These are phyloP conservation scores for Metarhizium brunneum DNA, from an alignment of 2,329 filamentous ascomycete species.

Conservation along the genomic window DNA sequence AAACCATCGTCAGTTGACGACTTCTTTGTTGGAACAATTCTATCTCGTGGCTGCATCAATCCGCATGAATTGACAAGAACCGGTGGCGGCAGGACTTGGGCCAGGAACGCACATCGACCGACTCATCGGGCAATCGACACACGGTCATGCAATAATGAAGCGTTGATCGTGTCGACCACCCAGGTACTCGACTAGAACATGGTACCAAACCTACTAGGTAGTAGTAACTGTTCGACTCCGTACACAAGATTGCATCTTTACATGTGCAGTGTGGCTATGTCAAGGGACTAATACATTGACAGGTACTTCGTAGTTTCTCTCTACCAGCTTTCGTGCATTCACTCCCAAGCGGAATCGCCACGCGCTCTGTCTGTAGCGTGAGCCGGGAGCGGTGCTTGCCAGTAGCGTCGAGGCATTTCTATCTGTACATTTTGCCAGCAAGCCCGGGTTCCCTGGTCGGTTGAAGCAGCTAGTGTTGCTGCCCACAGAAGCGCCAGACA, in stretches of 20 bases:
- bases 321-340: not conserved
- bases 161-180: no score
- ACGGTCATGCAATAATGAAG: no score
- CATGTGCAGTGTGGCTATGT: no score
- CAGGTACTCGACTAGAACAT: no score
- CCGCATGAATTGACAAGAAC: not conserved
- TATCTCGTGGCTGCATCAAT: not conserved
- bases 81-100: not conserved
- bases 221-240: not conserved
- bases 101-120: not conserved
- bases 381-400: not conserved
- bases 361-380: not conserved
- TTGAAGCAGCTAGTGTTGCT: not conserved
- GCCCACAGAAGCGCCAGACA: not conserved
- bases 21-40: not conserved
- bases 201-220: no score
- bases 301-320: not conserved
- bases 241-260: no score
- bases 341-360: constrained; percentile 2
- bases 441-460: no score
- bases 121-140: not conserved
- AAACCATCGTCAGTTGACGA: no score
- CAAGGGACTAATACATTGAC: no score
- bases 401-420: not conserved
- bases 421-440: not conserved